Evolutionary conservation across 75 land plant genomes (phyloP).

Genomic region (Selaginella tamariscina): DNA sequence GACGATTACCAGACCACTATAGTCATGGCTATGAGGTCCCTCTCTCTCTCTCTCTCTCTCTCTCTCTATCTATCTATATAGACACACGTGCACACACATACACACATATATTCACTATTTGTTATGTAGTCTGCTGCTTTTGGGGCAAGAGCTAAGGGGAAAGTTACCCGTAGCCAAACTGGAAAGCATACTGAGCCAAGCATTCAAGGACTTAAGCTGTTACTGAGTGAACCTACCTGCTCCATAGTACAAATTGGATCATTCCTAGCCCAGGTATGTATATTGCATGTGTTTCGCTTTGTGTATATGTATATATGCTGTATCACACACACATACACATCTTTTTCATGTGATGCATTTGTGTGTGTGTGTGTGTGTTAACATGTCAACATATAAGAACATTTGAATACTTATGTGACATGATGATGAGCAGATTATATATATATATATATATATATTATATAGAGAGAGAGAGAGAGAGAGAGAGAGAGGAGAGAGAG

Average conservation of each 20-base stretch:
- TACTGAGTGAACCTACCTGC: conserved; percentile 16
- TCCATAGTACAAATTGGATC: conserved; percentile 27
- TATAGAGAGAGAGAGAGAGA: no score
- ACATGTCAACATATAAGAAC: conserved; percentile 24
- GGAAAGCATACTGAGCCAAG: conserved; percentile 17
- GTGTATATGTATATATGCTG: conserved; percentile 24
- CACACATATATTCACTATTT: background rate
- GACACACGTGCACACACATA: background rate
- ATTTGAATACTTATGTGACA: conserved; percentile 10
- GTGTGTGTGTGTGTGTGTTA: conserved; percentile 25
- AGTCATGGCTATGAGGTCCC: conserved; percentile 64
- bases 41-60: background rate
- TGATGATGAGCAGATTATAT: background rate
- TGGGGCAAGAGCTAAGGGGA: conserved; percentile 50
- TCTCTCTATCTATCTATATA: no score
- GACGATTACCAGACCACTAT: conserved; percentile 58
- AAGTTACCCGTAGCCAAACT: conserved; percentile 15
- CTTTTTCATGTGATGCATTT: conserved; percentile 24
- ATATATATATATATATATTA: no score
- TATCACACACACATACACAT: conserved; percentile 10
- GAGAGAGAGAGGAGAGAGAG: no score
- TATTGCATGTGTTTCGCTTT: no score
- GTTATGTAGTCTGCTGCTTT: conserved; percentile 48
- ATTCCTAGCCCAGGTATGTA: conserved; percentile 18
- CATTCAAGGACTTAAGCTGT: conserved; percentile 18